Conservation (phyloP, 345 rosid species). For the Balakata baccata region DNA sequence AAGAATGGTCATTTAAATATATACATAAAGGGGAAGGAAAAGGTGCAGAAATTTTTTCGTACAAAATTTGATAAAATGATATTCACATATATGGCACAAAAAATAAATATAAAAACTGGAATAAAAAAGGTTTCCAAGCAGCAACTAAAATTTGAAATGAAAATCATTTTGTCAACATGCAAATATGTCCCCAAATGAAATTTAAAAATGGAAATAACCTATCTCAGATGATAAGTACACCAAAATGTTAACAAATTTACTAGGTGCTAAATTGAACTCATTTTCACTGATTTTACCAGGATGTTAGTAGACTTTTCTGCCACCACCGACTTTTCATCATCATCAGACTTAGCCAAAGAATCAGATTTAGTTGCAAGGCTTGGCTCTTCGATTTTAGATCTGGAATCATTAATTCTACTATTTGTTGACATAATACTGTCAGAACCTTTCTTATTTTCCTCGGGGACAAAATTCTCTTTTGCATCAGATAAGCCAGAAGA, state of each 20-base stretch:
- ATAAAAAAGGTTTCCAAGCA: neutral
- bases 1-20: neutral
- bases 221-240: neutral
- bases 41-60: neutral
- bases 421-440: constrained; percentile 12
- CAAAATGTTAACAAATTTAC: constrained; percentile 10
- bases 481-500: constrained; percentile 32
- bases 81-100: neutral
- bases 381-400: constrained; percentile 36
- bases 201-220: neutral
- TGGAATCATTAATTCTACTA: constrained; percentile 9
- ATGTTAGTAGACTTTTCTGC: constrained; percentile 25
- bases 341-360: constrained; percentile 27
- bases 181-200: neutral
- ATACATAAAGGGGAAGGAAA: neutral
- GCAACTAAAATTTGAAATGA: neutral
- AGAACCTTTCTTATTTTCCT: constrained; percentile 17
- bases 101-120: neutral
- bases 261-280: constrained; percentile 29
- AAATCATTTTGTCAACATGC: neutral
- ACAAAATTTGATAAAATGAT: neutral
- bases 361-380: constrained; percentile 21
- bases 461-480: constrained; percentile 11
- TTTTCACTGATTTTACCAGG: constrained; percentile 18
- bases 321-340: constrained; percentile 23